Conservation (phyloP, 208 protist genomes). For the Acanthamoeba lenticulata region DNA sequence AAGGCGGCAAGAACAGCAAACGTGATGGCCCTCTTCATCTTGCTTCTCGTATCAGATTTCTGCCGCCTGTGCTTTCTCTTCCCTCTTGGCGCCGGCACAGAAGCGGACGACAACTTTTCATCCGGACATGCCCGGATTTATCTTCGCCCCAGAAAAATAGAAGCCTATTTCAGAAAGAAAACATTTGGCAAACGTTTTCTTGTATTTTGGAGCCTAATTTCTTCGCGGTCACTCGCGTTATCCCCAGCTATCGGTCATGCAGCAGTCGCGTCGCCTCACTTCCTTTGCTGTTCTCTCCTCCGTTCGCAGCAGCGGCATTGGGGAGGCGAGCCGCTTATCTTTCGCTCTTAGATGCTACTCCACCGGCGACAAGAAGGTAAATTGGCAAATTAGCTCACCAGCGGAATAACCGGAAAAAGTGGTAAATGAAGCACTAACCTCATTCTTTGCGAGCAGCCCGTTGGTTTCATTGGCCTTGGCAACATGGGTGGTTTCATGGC, state of each 20-base stretch:
- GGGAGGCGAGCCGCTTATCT: neutral
- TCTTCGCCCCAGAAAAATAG: neutral
- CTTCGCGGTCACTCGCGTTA: neutral
- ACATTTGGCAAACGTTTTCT: no score
- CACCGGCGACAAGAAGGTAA: neutral
- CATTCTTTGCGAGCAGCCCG: neutral
- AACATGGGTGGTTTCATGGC: constrained; percentile 88
- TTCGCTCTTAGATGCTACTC: neutral
- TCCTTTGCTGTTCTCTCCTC: neutral
- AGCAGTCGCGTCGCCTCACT: neutral
- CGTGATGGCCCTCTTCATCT: neutral
- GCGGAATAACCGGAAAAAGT: neutral
- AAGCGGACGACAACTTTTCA: constrained; percentile 36
- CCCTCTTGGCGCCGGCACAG: neutral
- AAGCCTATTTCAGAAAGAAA: neutral
- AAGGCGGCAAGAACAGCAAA: neutral
- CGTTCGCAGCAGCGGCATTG: neutral
- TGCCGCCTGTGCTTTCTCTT: neutral
- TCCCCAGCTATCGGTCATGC: neutral
- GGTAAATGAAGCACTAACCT: neutral
- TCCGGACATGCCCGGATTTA: neutral
- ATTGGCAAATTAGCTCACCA: no score
- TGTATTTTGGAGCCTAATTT: neutral
- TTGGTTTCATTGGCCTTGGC: constrained; percentile 89
- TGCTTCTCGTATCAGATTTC: neutral